Evolutionary conservation across 2,329 filamentous ascomycete genomes (phyloP), one percentile per base, ranked within the genome.

Genomic region (Stenocarpella maydis): DNA sequence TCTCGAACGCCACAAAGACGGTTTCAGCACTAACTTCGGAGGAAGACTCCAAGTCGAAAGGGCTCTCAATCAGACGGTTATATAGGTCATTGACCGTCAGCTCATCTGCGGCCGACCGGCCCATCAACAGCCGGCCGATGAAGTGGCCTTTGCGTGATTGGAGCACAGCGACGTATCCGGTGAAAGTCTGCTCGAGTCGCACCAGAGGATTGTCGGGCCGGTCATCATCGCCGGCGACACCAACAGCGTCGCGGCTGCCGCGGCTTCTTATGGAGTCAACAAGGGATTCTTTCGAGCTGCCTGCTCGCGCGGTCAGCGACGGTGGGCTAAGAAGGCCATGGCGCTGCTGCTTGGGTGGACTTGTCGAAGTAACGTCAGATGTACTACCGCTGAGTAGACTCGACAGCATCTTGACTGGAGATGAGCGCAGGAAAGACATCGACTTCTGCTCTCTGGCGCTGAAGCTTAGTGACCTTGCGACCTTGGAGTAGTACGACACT

Each of bases 1-100:
- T 98, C 78, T 98, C 95, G 77, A 98, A 98, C 0, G 95, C 92
- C 31, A 92, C 92, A 76, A 98, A 97, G 6, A 98, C 86, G 24
- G 95, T 90, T 76, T 98, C 94, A 10, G 95, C 89, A 3, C 90
- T 87, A 10, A 93, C 86, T 70, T 97, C 94, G 0, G 90, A 87
- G 2, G 92, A 89, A 12, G 90, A 84, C 65, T 97, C 92, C 72
- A 92, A 86, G 75, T 93, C 94, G 65, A 89, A 91, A 0, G 94
- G 93, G 72, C 92, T 92, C 77, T 97, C 94, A 21, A 97, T 89
- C 17, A 98, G 86, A 41, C 90, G 88, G 77, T 97, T 97, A 81
- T 97, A 98, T 1, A 98, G 84, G 74, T 97, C 94, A 75, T 97
- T 97, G 73, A 97, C 92, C 1, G 88, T 84, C 8, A 95, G 85